Evolutionary conservation across 495 filamentous ascomycete genomes (phyloP), one percentile per base, ranked within the genome.

Genomic region (Penicillium ochrochloron): DNA sequence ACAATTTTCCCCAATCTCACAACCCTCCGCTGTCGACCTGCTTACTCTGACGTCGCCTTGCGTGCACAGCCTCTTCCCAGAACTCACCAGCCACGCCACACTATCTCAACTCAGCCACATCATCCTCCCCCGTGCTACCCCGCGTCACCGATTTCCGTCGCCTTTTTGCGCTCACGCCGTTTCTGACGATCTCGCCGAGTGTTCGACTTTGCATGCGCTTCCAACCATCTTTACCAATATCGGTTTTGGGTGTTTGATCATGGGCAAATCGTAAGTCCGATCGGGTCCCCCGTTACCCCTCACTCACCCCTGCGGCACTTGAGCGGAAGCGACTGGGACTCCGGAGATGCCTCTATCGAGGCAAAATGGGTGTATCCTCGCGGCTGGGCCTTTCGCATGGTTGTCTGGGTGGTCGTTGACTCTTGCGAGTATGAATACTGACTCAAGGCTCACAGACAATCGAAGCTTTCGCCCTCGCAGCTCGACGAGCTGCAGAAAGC

Each of bases 401-500:
- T 27, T 14, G n/a, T 4, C 11, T 27, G 15, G 11, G 29, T 12
- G 21, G 21, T 17, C 12, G 19, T 7, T 61, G 10, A 3, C 12
- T 5, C 19, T 12, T 7, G 23, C 19, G 44, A 35, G 14, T 29
- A 54, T 44, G 15, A 19, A 1, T 55, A 11, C 51, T 19, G 10
- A 54, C 37, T 34, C 10, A 27, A 48, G 10, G 12, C 61, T 34
- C 31, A 11, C 56, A 96, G 92, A 73, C 92, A 95, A 79, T 94
- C 91, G 39, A 99, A 97, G 82, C 90, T 99, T 70, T 96, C 93
- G 44, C 92, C 93, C 70, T 88, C 96, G 73, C 93, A 98, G 82
- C 89, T 99, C 67, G 88, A 87, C 56, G 95, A 99, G 79, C 88
- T 99, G 69, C 94, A 97, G 75, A 92, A 89, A 82, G 91, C 92